phyloP scores from a whole-genome alignment of 169 alveolate species.

The Plasmodium cynomolgi region DNA sequence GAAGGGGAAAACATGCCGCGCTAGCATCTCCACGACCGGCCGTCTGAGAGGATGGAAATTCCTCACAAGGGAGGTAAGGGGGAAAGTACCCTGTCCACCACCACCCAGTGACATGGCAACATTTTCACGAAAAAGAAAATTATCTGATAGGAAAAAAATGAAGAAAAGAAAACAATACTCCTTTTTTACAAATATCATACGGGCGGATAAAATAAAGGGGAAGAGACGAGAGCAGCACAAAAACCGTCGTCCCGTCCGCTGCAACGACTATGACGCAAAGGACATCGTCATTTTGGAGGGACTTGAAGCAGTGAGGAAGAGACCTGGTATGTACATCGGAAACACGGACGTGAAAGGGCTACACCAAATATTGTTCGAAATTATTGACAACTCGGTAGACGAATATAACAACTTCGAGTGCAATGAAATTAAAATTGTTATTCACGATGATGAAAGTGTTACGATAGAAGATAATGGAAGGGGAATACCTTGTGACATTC shows the following conservation, averaged over 20 bases:
- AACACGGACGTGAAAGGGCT: constrained; percentile 85
- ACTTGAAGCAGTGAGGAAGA: constrained; percentile 87
- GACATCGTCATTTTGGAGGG: constrained; percentile 88
- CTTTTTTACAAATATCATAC: neutral
- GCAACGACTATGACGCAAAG: constrained; percentile 79
- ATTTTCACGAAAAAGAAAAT: neutral
- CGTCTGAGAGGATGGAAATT: neutral
- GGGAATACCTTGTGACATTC: constrained; percentile 88
- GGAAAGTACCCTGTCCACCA: neutral
- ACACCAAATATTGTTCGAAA: constrained; percentile 87
- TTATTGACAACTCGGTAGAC: constrained; percentile 88
- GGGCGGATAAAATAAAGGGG: neutral
- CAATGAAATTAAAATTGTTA: constrained; percentile 77
- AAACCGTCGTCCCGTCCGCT: constrained; percentile 5
- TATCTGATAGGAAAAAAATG: neutral
- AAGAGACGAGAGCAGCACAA: neutral
- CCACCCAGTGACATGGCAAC: neutral
- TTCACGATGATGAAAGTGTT: constrained; percentile 82
- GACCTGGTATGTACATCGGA: constrained; percentile 91
- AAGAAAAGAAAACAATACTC: neutral
- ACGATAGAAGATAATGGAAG: constrained; percentile 84
- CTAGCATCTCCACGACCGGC: neutral
- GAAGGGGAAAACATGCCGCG: neutral
- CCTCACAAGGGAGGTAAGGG: neutral
- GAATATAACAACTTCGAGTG: constrained; percentile 86